Evolutionary conservation across 2,329 filamentous ascomycete genomes (phyloP), one percentile per base, ranked within the genome.

Genomic region (Byssothecium circinans): DNA sequence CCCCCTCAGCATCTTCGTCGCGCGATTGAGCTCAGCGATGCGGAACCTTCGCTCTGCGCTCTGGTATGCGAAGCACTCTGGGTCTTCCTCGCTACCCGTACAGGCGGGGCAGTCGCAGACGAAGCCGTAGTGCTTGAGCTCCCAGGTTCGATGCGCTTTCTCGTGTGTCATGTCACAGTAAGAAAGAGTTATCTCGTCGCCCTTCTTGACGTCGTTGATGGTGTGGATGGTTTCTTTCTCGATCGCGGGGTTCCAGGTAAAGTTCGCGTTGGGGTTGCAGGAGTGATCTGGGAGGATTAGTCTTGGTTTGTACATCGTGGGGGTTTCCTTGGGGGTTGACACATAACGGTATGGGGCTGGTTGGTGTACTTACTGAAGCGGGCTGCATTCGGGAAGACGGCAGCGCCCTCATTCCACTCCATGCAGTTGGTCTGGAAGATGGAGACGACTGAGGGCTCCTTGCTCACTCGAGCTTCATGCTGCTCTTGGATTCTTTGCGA

Each of bases 361-460:
- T n/a, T n/a, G n/a, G n/a, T n/a, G n/a, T n/a, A 32, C 29, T 32
- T 12, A 32, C 29, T 75, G 62, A 75, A 68, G 23, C 71, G 69
- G 4, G 70, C 59, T 14, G 70, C 62, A 23, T 64, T 47, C 7
- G 63, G 60, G 35, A 72, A 75, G 12, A 75, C 58, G 5, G 62
- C 69, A 0, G 68, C 65, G 1, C 65, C 65, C 2, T 50, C 39
- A 6, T 51, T 56, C 47, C 64, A 63, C 41, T 69, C 65, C 65
- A 72, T 74, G 44, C 67, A 71, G 53, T 75, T 74, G 27, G 65
- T 74, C 50, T 71, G 70, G 52, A 75, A 74, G 43, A 74, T 69
- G 55, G 61, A 62, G 49, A 60, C 49, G 29, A 60, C 45, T 18
- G 58, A 64, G 10, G 57, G 40, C 17, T 50, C 43, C 15, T 49